Base-by-base conservation (phyloP, 495 filamentous ascomycete genomes). In the Aspergillus taichungensis region DNA sequence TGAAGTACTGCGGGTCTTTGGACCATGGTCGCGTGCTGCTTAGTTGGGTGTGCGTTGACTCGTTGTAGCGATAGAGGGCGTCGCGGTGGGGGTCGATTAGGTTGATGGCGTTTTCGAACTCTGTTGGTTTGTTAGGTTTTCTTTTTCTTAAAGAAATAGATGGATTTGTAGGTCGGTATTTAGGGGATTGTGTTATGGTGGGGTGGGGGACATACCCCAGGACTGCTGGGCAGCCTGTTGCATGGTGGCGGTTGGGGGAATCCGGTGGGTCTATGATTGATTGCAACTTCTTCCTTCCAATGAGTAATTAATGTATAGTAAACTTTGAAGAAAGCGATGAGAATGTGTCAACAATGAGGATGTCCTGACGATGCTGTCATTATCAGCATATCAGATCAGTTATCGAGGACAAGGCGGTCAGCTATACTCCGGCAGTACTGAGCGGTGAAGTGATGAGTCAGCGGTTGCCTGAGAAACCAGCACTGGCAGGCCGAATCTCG, bases 1-100 rank as follows among this genome's bases (percentile, higher is more conserved):
- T 89, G 80, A 95, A 99, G 73, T 96, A 81, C 61, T 88, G 73
- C 0, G 84, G 85, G 61, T 96, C 78, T n/a, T 71, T 74, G 44
- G 64, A 63, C 92, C 94, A 97, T 32, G 94, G 89, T 28, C 77
- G 76, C n/a, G 69, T 69, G 4, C 74, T 66, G 28, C 53, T 55
- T 37, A 74, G 60, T 8, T 71, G 64, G 56, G 79, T 82, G 53
- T 91, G 84, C 30, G 79, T 77, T 8, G 63, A 70, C 45, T 71
- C 61, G 47, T 86, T 74, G 68, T 94, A 95, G 58, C 71, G 68
- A 71, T 97, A 99, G 53, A 97, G 87, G 32, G 88, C 86, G 62
- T 99, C 94, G 45, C 86, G 85, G 45, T 76, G 75, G 43, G 85
- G 79, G 61, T 97, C 88, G 47, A 94, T 84, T 13, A 96, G 77